Base-by-base conservation (phyloP, 441 rosid genomes). In the Brassica balearica region DNA sequence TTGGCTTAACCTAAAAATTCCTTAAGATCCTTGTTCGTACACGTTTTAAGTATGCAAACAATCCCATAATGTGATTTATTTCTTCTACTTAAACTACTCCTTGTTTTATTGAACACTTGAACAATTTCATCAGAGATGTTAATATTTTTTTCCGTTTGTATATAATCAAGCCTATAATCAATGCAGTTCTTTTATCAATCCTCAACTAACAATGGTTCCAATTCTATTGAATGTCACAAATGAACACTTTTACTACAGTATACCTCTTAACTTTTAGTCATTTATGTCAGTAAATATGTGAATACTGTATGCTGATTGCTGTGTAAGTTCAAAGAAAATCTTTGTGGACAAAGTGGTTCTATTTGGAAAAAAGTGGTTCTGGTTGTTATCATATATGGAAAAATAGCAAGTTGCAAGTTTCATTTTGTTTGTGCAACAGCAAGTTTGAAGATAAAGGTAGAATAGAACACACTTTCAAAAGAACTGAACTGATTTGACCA, bases 401-500 rank as follows among this genome's bases (percentile, higher is more conserved):
- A 29, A 17, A 43, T 43, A 46, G 14, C 43, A 78, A 43, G 55
- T 32, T 56, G 3, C 12, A 20, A 58, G 63, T 20, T 20, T 9
- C 25, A 17, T 58, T 58, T 58, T 58, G 63, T 19, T 19, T 56
- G 27, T 58, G 29, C 63, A 20, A 9, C 29, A 58, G 29, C 27
- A 20, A 20, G 32, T 20, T 73, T 36, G 22, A 72, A 22, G 55
- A 29, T 22, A 23, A 73, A 48, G 15, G 74, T 41, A 48, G 32
- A 61, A 68, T 15, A 34, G 78, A 68, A 73, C 78, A 69, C 36
- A 25, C 10, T 29, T 72, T 67, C 70, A 73, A 22, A 73, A 67
- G 12, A 73, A 73, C 65, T 36, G 61, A 78, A 68, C 78, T 61
- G 82, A 73, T 73, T 79, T 79, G 82, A 79, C 78, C 78, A 79